These are phyloP conservation scores for Aspergillus ochraceoroseus DNA, from an alignment of 2,329 filamentous ascomycete genomes.

Conservation along the genomic window DNA sequence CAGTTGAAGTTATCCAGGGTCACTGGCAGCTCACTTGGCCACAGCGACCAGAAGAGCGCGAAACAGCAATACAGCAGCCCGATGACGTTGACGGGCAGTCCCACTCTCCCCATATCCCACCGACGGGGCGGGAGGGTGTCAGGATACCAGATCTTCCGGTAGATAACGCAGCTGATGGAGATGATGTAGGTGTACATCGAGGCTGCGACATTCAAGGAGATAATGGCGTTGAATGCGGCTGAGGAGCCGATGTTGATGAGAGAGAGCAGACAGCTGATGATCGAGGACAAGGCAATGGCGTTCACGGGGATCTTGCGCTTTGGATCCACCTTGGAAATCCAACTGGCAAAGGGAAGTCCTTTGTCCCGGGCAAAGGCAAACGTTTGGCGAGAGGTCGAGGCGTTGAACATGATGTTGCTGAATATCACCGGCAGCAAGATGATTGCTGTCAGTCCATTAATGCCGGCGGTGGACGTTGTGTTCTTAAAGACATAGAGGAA, in stretches of 20 bases:
- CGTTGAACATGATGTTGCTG: slow-evolving; percentile 39
- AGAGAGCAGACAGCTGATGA: slow-evolving; percentile 38
- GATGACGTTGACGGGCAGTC: slow-evolving; percentile 44
- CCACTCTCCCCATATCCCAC: slow-evolving; percentile 44
- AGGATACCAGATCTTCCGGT: slow-evolving; percentile 39
- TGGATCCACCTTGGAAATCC: slow-evolving; percentile 37
- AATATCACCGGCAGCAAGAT: slow-evolving; percentile 40
- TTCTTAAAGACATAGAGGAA: slow-evolving; percentile 47
- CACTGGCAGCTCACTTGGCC: slow-evolving; percentile 41
- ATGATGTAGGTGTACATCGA: slow-evolving; percentile 50
- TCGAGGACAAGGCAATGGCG: slow-evolving; percentile 32
- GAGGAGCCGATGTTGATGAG: slow-evolving; percentile 51
- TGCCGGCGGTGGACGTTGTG: slow-evolving; percentile 22
- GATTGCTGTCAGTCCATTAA: slow-evolving; percentile 37
- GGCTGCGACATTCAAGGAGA: slow-evolving; percentile 46
- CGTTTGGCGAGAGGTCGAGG: slow-evolving; percentile 39
- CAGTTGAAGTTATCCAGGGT: slow-evolving; percentile 48
- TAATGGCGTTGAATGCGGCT: slow-evolving; percentile 51
- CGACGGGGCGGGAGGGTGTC: slow-evolving; percentile 39
- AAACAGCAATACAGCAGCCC: slow-evolving; percentile 44
- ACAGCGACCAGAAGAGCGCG: slow-evolving; percentile 48
- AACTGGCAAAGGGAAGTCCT: slow-evolving; percentile 41
- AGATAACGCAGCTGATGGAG: slow-evolving; percentile 46
- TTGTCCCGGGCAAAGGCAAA: slow-evolving; percentile 45
- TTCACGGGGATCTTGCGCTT: slow-evolving; percentile 42